Evolutionary conservation across 1,284 basidiomycete genomes (phyloP), one percentile per base, ranked within the genome.

Genomic region (Mycena sp.): DNA sequence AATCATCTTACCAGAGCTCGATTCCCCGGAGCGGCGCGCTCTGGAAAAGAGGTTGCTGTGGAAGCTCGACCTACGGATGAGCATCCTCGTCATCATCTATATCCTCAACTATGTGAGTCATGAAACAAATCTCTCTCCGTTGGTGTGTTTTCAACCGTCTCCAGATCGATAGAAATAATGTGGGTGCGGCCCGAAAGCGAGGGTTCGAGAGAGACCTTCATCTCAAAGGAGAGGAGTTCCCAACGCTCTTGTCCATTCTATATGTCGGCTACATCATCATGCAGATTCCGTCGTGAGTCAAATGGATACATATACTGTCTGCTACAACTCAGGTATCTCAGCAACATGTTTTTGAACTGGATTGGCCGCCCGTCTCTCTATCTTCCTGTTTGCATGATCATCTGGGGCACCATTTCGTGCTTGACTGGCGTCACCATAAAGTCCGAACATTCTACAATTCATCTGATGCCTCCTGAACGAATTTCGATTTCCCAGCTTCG

Each of bases 231-330:
- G 72, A 76, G 63, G 71, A 82, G 71, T 93, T 91, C 70, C 82
- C 87, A 14, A 92, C 92, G 0, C 77, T 92, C 10, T 73, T 94
- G 43, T 88, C 87, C 25, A 89, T 93, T 64, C 81, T 93, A 44
- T 93, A 91, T 71, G 88, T 92, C 26, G 89, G 88, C 19, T 91
- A 92, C 9, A 44, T 46, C 23, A 48, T 32, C 37, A 89, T 91
- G 86, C 90, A 92, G 73, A 83, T 91, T 53, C 89, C 88, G 17
- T 88, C 86, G 86, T 88, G n/a, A n/a, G n/a, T n/a, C n/a, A n/a
- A n/a, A n/a, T n/a, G n/a, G n/a, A n/a, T n/a, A n/a, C n/a, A n/a
- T n/a, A n/a, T n/a, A n/a, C n/a, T n/a, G n/a, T n/a, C n/a, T n/a
- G n/a, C n/a, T n/a, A n/a, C n/a, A n/a, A n/a, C n/a, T n/a, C 32